Evolutionary conservation across 2,329 filamentous ascomycete genomes (phyloP).

Genomic region (Trichoderma arundinaceum): DNA sequence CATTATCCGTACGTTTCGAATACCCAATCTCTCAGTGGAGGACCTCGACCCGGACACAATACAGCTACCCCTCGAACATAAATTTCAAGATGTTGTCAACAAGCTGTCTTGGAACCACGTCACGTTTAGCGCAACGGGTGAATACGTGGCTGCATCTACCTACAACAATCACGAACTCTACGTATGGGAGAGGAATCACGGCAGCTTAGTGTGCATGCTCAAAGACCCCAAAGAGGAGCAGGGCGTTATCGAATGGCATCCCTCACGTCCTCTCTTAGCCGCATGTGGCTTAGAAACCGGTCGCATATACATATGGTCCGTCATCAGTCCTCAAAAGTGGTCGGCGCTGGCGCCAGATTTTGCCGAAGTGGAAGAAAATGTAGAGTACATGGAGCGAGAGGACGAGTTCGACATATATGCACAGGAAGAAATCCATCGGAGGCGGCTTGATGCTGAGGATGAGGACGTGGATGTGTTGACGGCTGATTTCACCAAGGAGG

Average conservation of each 20-base stretch:
- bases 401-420: conserved; percentile 99
- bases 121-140: conserved; percentile 89
- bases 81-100: conserved; percentile 98
- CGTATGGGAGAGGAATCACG: conserved; percentile 94
- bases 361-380: conserved; percentile 96
- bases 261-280: conserved; percentile 81
- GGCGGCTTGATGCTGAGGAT: conserved; percentile 87
- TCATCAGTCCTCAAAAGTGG: conserved; percentile 94
- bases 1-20: conserved; percentile 88
- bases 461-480: conserved; percentile 91
- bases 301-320: conserved; percentile 94
- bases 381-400: conserved; percentile 92
- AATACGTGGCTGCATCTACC: conserved; percentile 95
- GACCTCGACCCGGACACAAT: conserved; percentile 84
- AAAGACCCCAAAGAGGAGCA: conserved; percentile 97
- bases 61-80: conserved; percentile 91
- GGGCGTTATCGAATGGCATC: conserved; percentile 97
- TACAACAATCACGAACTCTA: conserved; percentile 99
- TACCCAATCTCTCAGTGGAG: conserved; percentile 74
- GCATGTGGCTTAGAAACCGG: conserved; percentile 93
- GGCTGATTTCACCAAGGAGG: conserved; percentile 64
- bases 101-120: conserved; percentile 96
- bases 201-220: conserved; percentile 93
- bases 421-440: conserved; percentile 90
- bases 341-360: conserved; percentile 96